phyloP scores from a whole-genome alignment of 371 early-diverging fungal species.

The Racocetra persica region DNA sequence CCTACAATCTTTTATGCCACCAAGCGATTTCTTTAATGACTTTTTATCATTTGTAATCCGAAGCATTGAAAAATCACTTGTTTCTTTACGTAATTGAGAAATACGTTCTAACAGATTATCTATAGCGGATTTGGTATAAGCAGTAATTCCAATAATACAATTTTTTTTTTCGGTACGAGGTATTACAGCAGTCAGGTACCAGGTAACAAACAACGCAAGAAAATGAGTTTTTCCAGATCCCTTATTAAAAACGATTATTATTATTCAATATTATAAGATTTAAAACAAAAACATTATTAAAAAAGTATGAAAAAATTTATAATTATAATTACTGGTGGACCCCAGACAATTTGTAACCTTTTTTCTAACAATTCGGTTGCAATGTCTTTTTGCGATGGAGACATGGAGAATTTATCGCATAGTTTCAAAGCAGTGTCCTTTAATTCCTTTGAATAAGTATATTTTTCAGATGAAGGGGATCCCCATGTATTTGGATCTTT shows the following conservation, averaged over 20 bases:
- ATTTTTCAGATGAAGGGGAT: constrained; percentile 32
- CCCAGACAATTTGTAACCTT: constrained; percentile 65
- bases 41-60: constrained; percentile 43
- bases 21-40: background rate
- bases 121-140: constrained; percentile 64
- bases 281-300: too few relatives aligned
- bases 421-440: constrained; percentile 49
- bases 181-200: constrained; percentile 52
- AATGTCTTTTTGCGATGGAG: constrained; percentile 61
- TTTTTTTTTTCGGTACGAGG: constrained; percentile 44
- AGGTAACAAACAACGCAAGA: constrained; percentile 57
- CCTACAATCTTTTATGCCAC: constrained; percentile 27
- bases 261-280: too few relatives aligned
- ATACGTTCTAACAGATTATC: constrained; percentile 57
- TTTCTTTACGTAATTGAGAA: constrained; percentile 48
- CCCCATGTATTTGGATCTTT: constrained; percentile 52
- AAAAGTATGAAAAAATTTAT: too few relatives aligned
- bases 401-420: constrained; percentile 57
- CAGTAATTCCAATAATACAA: constrained; percentile 61
- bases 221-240: constrained; percentile 70
- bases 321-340: constrained; percentile 62
- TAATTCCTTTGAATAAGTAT: constrained; percentile 42
- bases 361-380: constrained; percentile 51
- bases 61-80: constrained; percentile 42
- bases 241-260: too few relatives aligned